phyloP scores from a whole-genome alignment of 2,329 filamentous ascomycete species.

The Colletotrichum spaethianum region DNA sequence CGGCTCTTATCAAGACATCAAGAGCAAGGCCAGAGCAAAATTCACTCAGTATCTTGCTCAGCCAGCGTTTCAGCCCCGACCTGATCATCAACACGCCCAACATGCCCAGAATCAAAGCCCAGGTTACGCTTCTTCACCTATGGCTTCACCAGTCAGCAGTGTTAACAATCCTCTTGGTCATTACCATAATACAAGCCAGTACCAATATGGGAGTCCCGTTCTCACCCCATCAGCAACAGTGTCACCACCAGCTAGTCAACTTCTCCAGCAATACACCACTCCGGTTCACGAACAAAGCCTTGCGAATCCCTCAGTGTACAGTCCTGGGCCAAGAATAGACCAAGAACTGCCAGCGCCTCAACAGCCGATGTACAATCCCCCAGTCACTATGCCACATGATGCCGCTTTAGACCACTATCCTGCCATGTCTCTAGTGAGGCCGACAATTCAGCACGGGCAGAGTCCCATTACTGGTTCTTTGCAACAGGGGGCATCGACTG shows the following conservation, averaged over 20 bases:
- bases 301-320: background rate
- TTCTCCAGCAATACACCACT: background rate
- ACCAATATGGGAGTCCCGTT: background rate
- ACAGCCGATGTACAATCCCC: background rate
- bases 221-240: too few species aligned
- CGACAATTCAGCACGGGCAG: background rate
- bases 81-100: background rate
- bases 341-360: background rate
- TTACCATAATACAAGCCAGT: background rate
- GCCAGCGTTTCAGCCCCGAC: background rate
- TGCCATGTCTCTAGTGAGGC: background rate
- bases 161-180: too few species aligned
- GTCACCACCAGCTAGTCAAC: background rate
- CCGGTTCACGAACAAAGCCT: background rate
- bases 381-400: background rate
- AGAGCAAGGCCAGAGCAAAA: slow-evolving; percentile 2
- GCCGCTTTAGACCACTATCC: background rate
- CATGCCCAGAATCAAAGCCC: background rate
- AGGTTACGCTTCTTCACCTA: background rate
- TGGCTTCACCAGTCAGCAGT: background rate
- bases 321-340: background rate
- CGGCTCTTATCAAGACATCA: slow-evolving; percentile 13
- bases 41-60: slow-evolving; percentile 17
- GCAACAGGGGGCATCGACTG: background rate
- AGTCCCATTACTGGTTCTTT: background rate